Evolutionary conservation across 371 early-diverging fungal species (phyloP), one percentile per base, ranked within the genome.

Genomic region (Mortierella sp.): DNA sequence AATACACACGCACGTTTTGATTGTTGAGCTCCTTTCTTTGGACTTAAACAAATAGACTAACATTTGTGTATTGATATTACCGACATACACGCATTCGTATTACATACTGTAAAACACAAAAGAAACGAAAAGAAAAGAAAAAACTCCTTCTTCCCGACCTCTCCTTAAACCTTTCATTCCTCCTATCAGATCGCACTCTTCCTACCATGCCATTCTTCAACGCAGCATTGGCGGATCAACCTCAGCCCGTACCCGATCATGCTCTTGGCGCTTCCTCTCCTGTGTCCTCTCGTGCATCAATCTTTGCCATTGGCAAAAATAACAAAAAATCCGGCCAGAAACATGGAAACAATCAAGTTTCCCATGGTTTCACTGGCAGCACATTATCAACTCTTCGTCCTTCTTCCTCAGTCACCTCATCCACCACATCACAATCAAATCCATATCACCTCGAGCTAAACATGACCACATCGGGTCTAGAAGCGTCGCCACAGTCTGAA

Each of bases 201-300:
- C 47, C 32, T 51, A 26, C 52, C 62, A 66, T 66, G 65, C 52
- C 60, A 52, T 61, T 1, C 39, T 16, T 26, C 47, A 18, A 40
- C 39, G 63, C 64, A 67, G 26, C 28, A 12, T 43, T 43, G 32
- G 16, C 39, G 59, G 68, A 45, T 18, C 64, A 64, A 28, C 64
- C 68, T 18, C 64, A 64, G 37, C 64, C 68, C 54, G 66, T 43
- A 39, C 49, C 14, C 26, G 14, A 45, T 37, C 26, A 20, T 47
- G 0, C 55, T 32, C 57, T 43, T 37, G 57, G 58, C 58, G 9
- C 9, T 10, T 8, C 28, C 58, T 30, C 73, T 63, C 49, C 67
- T 64, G 59, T 40, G 28, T 32, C 35, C 45, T 45, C 51, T 61
- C 58, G 65, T 24, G 54, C 52, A 49, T 54, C 72, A n/a, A 39